phyloP scores from a whole-genome alignment of 352 stramenopile genomes.

The Phytophthora cactorum region DNA sequence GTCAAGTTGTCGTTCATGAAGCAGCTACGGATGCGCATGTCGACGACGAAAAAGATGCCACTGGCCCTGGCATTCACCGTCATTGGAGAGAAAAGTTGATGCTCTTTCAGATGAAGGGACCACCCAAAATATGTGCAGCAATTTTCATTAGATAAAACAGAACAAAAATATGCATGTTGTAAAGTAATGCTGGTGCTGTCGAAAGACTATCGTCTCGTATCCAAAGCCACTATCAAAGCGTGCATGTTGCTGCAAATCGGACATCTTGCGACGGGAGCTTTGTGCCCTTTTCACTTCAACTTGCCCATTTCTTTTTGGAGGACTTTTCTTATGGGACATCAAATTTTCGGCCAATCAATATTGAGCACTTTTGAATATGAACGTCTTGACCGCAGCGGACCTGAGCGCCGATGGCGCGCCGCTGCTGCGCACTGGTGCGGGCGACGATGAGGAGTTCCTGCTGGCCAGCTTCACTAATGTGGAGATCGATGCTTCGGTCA shows the following conservation, averaged over 20 bases:
- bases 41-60: constrained; percentile 71
- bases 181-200: constrained; percentile 23
- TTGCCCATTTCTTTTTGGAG: not conserved
- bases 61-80: constrained; percentile 61
- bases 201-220: not conserved
- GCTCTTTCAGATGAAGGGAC: not conserved
- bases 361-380: constrained; percentile 42
- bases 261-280: no score
- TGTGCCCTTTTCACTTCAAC: not conserved
- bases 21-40: constrained; percentile 66
- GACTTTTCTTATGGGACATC: no score
- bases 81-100: constrained; percentile 42
- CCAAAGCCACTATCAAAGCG: no score
- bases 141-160: constrained; percentile 1
- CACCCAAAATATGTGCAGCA: no score
- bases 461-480: constrained; percentile 57
- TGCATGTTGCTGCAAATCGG: no score
- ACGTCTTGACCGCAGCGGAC: constrained; percentile 55
- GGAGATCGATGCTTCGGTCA: constrained; percentile 43
- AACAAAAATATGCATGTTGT: constrained; percentile 25
- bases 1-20: constrained; percentile 71
- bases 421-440: constrained; percentile 53
- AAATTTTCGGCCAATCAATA: not conserved
- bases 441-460: constrained; percentile 69
- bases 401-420: constrained; percentile 55